Conservation (phyloP, 2,329 filamentous ascomycete genomes). For the Trichoderma hamatum region DNA sequence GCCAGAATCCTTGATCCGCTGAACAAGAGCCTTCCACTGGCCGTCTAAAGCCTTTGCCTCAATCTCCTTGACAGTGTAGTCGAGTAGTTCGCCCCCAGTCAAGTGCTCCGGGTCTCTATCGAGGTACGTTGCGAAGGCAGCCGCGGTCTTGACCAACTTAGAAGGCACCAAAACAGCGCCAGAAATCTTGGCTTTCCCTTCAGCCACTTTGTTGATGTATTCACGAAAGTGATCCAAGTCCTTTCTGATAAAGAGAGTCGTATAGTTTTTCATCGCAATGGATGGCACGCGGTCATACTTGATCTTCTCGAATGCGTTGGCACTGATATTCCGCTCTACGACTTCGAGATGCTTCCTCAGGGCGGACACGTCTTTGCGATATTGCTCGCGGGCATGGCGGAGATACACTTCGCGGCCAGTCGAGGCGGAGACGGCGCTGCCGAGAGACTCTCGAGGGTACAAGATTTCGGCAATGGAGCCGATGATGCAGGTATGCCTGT, state of each 20-base stretch:
- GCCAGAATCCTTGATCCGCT: conserved; percentile 59
- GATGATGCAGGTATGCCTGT: conserved; percentile 60
- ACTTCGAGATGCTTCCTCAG: conserved; percentile 57
- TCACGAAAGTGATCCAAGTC: conserved; percentile 53
- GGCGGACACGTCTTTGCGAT: conserved; percentile 54
- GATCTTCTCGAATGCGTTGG: conserved; percentile 52
- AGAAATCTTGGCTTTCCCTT: conserved; percentile 54
- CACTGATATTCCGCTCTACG: conserved; percentile 56
- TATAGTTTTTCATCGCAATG: conserved; percentile 59
- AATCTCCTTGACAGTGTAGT: conserved; percentile 39
- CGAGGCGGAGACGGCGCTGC: conserved; percentile 39
- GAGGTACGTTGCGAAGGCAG: neutral
- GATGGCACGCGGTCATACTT: conserved; percentile 61
- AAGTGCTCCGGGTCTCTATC: conserved; percentile 4
- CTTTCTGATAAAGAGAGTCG: conserved; percentile 51
- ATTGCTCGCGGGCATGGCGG: conserved; percentile 56
- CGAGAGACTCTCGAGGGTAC: conserved; percentile 42
- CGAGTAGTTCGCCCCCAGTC: conserved; percentile 31
- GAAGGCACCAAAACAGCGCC: conserved; percentile 59
- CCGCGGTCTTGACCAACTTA: conserved; percentile 44
- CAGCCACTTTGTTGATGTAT: conserved; percentile 54
- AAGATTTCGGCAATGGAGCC: conserved; percentile 61
- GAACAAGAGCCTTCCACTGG: conserved; percentile 62
- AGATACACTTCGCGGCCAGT: conserved; percentile 55
- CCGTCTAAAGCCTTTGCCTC: conserved; percentile 46